Evolutionary conservation across 2,329 filamentous ascomycete species (phyloP).

Genomic region (Xylaria sp.): DNA sequence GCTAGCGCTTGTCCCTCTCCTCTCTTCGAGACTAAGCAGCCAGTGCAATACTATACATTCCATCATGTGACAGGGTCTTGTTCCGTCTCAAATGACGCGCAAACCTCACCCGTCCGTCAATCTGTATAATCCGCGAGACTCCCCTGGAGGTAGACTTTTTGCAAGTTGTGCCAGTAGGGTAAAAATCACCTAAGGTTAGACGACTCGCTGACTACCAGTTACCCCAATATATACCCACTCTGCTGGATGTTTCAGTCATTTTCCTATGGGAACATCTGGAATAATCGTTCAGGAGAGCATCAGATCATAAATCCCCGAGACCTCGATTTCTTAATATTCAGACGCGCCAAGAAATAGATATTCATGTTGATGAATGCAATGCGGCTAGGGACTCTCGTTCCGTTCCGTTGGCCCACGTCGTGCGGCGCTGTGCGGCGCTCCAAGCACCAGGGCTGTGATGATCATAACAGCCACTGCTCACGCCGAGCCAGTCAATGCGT

Average conservation of each 20-base stretch:
- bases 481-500: constrained; percentile 24
- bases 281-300: constrained; percentile 12
- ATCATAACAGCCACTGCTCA: constrained; percentile 34
- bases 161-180: constrained; percentile 20
- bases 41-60: constrained; percentile 26
- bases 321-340: constrained; percentile 23
- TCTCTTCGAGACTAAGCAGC: constrained; percentile 2
- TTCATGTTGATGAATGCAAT: constrained; percentile 36
- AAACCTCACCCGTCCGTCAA: constrained; percentile 8
- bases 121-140: constrained; percentile 10
- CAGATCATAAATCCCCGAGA: constrained; percentile 20
- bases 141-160: constrained; percentile 16
- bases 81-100: constrained; percentile 19
- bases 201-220: constrained; percentile 10
- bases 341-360: constrained; percentile 27
- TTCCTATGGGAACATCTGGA: constrained; percentile 13
- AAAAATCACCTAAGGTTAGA: constrained; percentile 8
- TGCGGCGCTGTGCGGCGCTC: constrained; percentile 28
- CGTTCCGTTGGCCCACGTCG: constrained; percentile 35
- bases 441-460: constrained; percentile 33
- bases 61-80: constrained; percentile 31
- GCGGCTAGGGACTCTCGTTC: constrained; percentile 36
- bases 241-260: constrained; percentile 7
- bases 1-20: constrained; percentile 11
- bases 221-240: not conserved